Conservation (phyloP, 345 rosid genomes). For the Gossypium turneri region DNA sequence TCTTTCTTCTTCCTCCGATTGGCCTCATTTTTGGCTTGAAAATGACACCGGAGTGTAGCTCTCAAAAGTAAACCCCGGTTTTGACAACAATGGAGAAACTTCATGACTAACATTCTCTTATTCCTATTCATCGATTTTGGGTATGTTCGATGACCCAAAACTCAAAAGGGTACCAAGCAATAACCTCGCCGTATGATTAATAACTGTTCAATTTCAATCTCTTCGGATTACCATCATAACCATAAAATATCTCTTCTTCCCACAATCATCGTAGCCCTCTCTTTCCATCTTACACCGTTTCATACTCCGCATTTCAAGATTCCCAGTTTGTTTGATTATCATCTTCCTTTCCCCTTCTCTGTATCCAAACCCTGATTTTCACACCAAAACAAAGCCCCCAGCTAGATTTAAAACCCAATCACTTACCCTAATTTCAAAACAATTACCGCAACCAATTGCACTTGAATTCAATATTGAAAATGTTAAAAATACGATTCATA, state of each 20-base stretch:
- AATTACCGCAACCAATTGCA: no score
- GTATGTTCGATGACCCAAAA: constrained; percentile 73
- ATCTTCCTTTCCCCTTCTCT: neutral
- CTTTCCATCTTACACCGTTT: constrained; percentile 50
- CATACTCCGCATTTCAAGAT: constrained; percentile 52
- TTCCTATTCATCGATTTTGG: constrained; percentile 46
- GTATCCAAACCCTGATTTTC: no score
- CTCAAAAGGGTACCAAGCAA: constrained; percentile 89
- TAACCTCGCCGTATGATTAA: constrained; percentile 33
- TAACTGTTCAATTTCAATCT: constrained; percentile 39
- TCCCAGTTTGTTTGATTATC: neutral
- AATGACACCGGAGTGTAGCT: no score
- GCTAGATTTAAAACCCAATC: no score
- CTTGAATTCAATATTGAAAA: no score
- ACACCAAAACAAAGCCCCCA: no score
- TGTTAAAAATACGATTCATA: no score
- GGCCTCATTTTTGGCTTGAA: no score
- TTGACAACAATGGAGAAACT: constrained; percentile 28
- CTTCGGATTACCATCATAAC: constrained; percentile 39
- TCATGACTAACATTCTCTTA: constrained; percentile 51
- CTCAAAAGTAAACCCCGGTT: no score
- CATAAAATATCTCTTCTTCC: constrained; percentile 26
- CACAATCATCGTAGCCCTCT: constrained; percentile 34
- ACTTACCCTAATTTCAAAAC: no score
- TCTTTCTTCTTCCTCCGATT: no score